Conservation (phyloP, 371 early-diverging fungal genomes). For the Saksenaea vasiformis region DNA sequence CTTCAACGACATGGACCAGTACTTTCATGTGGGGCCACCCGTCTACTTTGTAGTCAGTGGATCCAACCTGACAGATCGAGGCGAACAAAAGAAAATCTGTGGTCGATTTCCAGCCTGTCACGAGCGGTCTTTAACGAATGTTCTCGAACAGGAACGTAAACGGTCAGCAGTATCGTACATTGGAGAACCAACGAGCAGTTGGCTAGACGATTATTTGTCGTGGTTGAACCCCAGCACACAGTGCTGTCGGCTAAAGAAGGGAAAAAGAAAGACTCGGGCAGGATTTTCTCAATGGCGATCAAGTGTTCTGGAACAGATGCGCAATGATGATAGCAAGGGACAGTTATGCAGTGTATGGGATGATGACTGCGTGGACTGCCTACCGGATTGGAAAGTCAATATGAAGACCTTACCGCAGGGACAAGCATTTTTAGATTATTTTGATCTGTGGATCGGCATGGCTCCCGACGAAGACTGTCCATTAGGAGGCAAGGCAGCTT, state of each 20-base stretch:
- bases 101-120: constrained; percentile 66
- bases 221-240: constrained; percentile 67
- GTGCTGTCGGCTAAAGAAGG: constrained; percentile 56
- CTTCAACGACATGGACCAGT: constrained; percentile 67
- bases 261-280: background rate
- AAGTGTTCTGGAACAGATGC: background rate
- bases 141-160: constrained; percentile 72
- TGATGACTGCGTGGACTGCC: constrained; percentile 58
- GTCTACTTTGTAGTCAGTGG: constrained; percentile 74
- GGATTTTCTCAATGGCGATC: background rate
- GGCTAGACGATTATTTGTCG: constrained; percentile 75
- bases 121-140: constrained; percentile 58
- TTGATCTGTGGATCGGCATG: constrained; percentile 60
- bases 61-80: constrained; percentile 51
- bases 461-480: constrained; percentile 67
- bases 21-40: constrained; percentile 75
- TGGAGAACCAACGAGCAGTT: constrained; percentile 69
- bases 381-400: constrained; percentile 56
- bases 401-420: constrained; percentile 67
- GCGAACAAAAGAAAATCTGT: constrained; percentile 62
- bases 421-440: constrained; percentile 55
- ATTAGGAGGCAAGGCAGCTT: constrained; percentile 73
- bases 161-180: constrained; percentile 64
- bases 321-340: background rate
- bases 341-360: constrained; percentile 57